Evolutionary conservation across 176 grass and related monocot species (phyloP), one percentile per base, ranked within the genome.

Genomic region (Rhipidocladum racemiflorum): DNA sequence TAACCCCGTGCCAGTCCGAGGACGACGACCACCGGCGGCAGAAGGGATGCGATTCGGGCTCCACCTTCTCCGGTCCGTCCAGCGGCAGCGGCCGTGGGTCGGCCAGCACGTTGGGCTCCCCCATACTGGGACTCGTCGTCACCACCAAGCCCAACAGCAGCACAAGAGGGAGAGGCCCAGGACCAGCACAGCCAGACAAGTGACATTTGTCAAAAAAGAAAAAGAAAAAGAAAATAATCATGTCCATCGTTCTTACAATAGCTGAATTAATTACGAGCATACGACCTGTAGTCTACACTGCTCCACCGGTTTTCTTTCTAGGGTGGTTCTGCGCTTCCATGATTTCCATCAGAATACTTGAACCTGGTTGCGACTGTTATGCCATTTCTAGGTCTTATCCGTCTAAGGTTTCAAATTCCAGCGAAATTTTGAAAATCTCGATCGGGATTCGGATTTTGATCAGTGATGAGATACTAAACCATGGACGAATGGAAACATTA

Each of bases 1-100:
- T 43, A 6, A 91, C 85, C 8, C 82, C 88, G 28, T 88, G 77
- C 85, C 85, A 81, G 0, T 90, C 91, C 17, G 88, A 94, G 75
- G 85, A 88, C 76, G 91, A 94, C 82, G 88, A 80, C 72, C 83
- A 86, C 49, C 67, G 38, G 82, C 78, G 43, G 24, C 78, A 9
- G 3, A 54, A 53, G 54, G 87, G 84, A 11, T 79, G 70, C 53
- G 75, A 80, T 3, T 63, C 51, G 68, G 45, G 55, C 15, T 89
- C 88, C 55, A 89, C 81, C 56, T 89, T 75, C 48, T 85, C 83
- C 28, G 83, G 83, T 0, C 88, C 83, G 46, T 89, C 88, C 15
- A 89, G 87, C 56, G 72, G 87, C 10, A 75, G 80, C 16, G 73
- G 87, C n/a, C n/a, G n/a, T 15, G 71, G 83, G 65, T 89, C 83